phyloP scores from a whole-genome alignment of 2,329 filamentous ascomycete genomes.

The Alternaria dauci region DNA sequence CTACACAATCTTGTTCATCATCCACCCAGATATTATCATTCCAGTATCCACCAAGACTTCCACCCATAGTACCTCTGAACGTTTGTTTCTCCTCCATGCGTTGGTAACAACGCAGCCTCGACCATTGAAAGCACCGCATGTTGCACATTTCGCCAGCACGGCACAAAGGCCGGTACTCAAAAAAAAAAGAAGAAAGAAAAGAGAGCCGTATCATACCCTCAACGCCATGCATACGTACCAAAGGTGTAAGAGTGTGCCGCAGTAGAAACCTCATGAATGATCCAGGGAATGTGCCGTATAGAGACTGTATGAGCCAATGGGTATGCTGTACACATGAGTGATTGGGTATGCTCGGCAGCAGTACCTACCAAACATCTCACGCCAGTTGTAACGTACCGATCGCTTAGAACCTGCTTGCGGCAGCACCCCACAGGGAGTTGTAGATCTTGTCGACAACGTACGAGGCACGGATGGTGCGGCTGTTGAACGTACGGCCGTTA shows the following conservation, averaged over 20 bases:
- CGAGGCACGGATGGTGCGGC: constrained; percentile 88
- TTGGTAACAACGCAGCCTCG: constrained; percentile 5
- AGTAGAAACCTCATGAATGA: constrained; percentile 1
- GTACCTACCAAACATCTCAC: constrained; percentile 10
- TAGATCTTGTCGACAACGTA: constrained; percentile 99
- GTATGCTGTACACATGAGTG: constrained; percentile 17
- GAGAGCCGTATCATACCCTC: constrained; percentile 15
- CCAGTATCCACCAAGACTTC: background rate
- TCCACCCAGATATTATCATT: background rate
- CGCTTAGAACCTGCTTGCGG: constrained; percentile 39
- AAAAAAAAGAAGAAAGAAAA: constrained; percentile 2
- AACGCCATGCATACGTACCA: constrained; percentile 19
- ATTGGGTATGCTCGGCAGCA: constrained; percentile 12
- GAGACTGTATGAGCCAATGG: background rate
- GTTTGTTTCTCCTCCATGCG: background rate
- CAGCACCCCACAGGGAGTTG: constrained; percentile 76
- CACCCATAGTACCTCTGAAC: background rate
- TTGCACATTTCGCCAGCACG: background rate
- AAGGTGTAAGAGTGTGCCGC: constrained; percentile 8
- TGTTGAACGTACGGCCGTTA: constrained; percentile 95
- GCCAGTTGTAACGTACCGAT: constrained; percentile 26
- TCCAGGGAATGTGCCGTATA: constrained; percentile 1
- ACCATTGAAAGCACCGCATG: constrained; percentile 2
- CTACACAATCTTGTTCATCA: constrained; percentile 3
- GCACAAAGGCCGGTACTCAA: constrained; percentile 7